phyloP scores from a whole-genome alignment of 306 rosid species.

The Corylus americana region DNA sequence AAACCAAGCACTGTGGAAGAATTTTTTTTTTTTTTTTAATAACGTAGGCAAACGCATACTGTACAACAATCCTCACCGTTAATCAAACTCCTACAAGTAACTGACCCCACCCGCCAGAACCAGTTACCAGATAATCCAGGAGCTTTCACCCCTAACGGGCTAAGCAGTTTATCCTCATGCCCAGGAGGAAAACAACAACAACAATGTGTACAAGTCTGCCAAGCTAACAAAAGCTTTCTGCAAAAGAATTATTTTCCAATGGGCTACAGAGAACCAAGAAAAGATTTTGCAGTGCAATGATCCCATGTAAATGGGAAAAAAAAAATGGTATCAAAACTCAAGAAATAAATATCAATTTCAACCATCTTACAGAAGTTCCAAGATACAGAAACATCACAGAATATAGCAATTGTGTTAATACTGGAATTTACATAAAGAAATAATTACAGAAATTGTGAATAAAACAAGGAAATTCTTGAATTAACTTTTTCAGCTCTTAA shows the following conservation, averaged over 20 bases:
- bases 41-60: too few relatives aligned
- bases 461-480: too few relatives aligned
- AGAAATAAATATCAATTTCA: neutral
- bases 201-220: neutral
- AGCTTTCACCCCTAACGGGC: too few relatives aligned
- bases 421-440: neutral
- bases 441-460: too few relatives aligned
- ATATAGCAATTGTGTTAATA: neutral
- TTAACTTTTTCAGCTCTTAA: too few relatives aligned
- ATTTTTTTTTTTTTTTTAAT: too few relatives aligned
- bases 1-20: neutral
- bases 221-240: neutral
- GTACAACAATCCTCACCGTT: too few relatives aligned
- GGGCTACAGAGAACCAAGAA: neutral
- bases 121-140: too few relatives aligned
- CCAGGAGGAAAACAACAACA: neutral
- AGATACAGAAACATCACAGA: neutral
- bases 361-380: neutral
- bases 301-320: neutral
- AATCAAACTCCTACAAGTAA: too few relatives aligned
- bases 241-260: neutral
- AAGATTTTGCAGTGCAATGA: neutral
- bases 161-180: too few relatives aligned
- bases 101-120: too few relatives aligned
- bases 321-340: neutral